These are phyloP conservation scores for Mycena maculata DNA, from an alignment of 768 basidiomycete genomes.

Conservation along the genomic window DNA sequence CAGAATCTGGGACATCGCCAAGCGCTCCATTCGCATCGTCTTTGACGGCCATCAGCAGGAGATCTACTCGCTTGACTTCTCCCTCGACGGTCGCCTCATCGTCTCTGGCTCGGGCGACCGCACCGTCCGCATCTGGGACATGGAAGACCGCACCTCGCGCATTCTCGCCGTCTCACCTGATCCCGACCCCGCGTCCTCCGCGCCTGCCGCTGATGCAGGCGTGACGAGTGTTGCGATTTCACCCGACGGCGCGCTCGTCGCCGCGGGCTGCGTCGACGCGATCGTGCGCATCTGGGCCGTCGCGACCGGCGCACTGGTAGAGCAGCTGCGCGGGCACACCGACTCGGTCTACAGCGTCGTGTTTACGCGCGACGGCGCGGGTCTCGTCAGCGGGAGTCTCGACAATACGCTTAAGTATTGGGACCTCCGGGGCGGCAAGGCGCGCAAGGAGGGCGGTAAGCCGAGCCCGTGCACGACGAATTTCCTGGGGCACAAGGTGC, in stretches of 20 bases:
- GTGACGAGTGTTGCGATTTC: conserved; percentile 75
- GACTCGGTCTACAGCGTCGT: conserved; percentile 91
- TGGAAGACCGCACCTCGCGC: conserved; percentile 36
- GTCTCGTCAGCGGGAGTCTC: conserved; percentile 90
- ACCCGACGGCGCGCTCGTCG: conserved; percentile 66
- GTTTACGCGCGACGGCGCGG: conserved; percentile 93
- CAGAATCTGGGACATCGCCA: conserved; percentile 91
- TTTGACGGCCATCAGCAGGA: conserved; percentile 91
- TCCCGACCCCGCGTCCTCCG: conserved; percentile 5
- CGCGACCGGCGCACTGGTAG: conserved; percentile 67
- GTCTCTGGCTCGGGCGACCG: conserved; percentile 82
- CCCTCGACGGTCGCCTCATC: conserved; percentile 77
- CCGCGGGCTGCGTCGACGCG: conserved; percentile 61
- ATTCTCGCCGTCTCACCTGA: conserved; percentile 37
- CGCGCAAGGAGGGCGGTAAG: conserved; percentile 55
- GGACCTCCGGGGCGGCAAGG: conserved; percentile 76
- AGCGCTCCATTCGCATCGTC: conserved; percentile 74
- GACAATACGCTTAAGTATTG: conserved; percentile 92
- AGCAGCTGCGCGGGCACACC: conserved; percentile 80
- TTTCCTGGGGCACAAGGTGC: conserved; percentile 86
- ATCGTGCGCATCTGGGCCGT: conserved; percentile 79
- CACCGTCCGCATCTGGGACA: conserved; percentile 48
- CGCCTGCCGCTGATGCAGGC: conserved; percentile 54
- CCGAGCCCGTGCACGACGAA: conserved; percentile 70
- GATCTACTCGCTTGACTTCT: conserved; percentile 94